Percentiles rank a stretch among this genome's conserved stretches.
Conservation (phyloP, 805 yeast genomes). For the Hanseniaspora valbyensis region DNA sequence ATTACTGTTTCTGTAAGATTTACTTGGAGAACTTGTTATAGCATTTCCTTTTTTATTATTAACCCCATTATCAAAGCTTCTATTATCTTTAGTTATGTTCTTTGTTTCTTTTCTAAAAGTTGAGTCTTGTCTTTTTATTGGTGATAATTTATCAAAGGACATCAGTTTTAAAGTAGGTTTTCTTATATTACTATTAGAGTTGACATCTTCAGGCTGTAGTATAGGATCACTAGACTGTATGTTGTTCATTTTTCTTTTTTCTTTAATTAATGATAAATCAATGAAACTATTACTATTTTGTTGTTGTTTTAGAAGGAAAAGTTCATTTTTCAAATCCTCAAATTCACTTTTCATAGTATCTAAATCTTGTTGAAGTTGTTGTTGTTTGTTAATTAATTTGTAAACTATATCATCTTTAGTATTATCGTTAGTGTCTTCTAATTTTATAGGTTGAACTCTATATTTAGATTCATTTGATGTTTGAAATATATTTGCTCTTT, state of each 20-base stretch:
- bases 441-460: no score
- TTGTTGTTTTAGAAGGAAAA: conserved; percentile 4
- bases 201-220: background rate
- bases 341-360: background rate
- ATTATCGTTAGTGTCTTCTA: no score
- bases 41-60: conserved; percentile 2
- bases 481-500: background rate
- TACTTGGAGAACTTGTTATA: conserved; percentile 9
- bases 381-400: background rate
- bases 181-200: background rate
- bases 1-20: conserved; percentile 6
- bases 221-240: conserved; percentile 10
- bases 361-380: background rate
- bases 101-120: background rate
- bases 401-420: background rate
- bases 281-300: background rate
- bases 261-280: conserved; percentile 7
- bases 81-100: background rate
- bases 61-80: background rate
- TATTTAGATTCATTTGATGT: no score
- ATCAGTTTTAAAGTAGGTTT: background rate
- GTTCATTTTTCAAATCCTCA: conserved; percentile 5
- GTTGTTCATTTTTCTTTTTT: conserved; percentile 13
- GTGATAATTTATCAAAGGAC: conserved; percentile 8
- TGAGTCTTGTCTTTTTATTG: conserved; percentile 10